Conservation (phyloP, 805 yeast species). For the Komagataella populi region DNA sequence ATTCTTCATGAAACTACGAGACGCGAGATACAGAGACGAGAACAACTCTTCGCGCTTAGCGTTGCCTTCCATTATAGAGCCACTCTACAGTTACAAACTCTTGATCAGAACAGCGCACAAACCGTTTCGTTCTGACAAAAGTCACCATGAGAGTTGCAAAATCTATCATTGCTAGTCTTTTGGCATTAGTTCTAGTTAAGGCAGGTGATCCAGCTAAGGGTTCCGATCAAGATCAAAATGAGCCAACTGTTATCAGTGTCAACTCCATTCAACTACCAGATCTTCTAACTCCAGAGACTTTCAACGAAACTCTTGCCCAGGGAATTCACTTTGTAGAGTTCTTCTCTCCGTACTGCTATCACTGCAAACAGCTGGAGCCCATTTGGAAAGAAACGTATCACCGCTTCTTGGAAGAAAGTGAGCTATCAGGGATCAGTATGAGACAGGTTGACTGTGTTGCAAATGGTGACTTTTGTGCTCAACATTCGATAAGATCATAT, state of each 20-base stretch:
- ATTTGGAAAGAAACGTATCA: conserved; percentile 61
- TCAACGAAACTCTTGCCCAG: conserved; percentile 31
- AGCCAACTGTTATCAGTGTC: background rate
- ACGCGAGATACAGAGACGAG: background rate
- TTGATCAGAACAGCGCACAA: background rate
- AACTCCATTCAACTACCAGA: conserved; percentile 26
- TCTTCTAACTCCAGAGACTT: conserved; percentile 32
- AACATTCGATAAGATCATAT: conserved; percentile 48
- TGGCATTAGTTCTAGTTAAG: background rate
- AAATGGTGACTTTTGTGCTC: conserved; percentile 72
- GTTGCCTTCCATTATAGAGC: background rate
- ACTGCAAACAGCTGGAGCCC: conserved; percentile 73
- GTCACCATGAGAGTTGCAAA: background rate
- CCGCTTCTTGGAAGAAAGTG: conserved; percentile 33
- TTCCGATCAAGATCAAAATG: conserved; percentile 3
- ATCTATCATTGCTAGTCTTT: background rate
- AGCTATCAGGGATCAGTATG: conserved; percentile 34
- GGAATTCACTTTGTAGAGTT: conserved; percentile 74
- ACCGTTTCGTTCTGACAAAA: background rate
- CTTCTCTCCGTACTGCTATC: conserved; percentile 80
- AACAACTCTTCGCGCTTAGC: background rate
- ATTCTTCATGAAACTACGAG: background rate
- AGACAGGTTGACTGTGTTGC: conserved; percentile 78
- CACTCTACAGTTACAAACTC: background rate
- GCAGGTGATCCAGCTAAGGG: conserved; percentile 2